Evolutionary conservation across 2,329 filamentous ascomycete species (phyloP), one percentile per base, ranked within the genome.

Genomic region (Colletotrichum costaricense): DNA sequence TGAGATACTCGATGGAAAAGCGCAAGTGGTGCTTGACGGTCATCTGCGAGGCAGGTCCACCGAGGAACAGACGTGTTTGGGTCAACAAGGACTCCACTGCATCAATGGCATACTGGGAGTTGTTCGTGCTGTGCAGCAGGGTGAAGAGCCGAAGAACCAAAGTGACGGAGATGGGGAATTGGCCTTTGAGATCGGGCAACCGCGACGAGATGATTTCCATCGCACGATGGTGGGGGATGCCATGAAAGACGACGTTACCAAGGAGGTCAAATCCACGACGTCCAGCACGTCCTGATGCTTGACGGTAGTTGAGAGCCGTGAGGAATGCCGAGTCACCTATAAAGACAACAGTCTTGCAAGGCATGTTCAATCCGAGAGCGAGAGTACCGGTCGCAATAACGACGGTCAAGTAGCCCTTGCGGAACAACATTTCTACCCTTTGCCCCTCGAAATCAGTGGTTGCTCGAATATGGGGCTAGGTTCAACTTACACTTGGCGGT

Each of bases 341-440:
- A 80, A 96, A 96, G 1, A 95, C 90, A 0, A 95, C 93, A 1
- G 93, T 96, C 80, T 94, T 94, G 80, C 93, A 95, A 11, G 94
- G 94, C 92, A 94, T 94, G 77, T 94, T 96, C 84, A 96, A 93
- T 84, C 94, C 94, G 5, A 95, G 84, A 2, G 92, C 92, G 26
- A 95, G 86, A 0, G 93, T 95, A 1, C 93, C 93, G 1, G 93
- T 95, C 0, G 93, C 93, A 30, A 95, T 87, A 33, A 95, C 90
- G 1, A 93, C 91, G 8, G 89, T 88, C 54, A 95, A 81, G 78
- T 89, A 95, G 0, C 93, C 92, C 79, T 89, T 92, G 9, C 94
- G 88, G 82, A 95, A 95, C 8, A 95, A 82, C 72, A 94, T 93
- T 78, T 95, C 93, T 1, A 94, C 92, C 24, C 86, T 86, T 35